A percentile compares a stretch with the other conserved stretches of the same genome.
Conservation (phyloP, 2,329 filamentous ascomycete species). For the Septoria linicola region DNA sequence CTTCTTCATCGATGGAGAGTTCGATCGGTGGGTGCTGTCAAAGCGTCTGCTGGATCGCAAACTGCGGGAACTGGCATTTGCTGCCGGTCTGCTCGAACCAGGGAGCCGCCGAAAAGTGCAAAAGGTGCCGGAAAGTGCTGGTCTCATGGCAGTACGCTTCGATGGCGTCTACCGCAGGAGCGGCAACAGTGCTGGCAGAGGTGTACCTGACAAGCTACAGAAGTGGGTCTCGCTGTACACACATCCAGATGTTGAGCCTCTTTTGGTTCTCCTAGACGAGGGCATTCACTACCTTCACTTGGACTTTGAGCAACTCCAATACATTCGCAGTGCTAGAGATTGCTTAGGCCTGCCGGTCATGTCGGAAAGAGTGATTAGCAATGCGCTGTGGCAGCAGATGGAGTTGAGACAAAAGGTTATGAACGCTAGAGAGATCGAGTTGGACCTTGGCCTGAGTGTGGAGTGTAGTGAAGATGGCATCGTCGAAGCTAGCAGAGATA, state of each 20-base stretch:
- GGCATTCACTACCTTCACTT: constrained; percentile 61
- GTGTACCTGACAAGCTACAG: constrained; percentile 47
- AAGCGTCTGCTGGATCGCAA: constrained; percentile 55
- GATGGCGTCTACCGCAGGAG: constrained; percentile 54
- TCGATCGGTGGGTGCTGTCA: constrained; percentile 57
- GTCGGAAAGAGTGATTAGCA: constrained; percentile 55
- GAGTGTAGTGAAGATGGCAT: constrained; percentile 39
- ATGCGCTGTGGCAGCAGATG: constrained; percentile 59
- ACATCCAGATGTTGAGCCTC: constrained; percentile 54
- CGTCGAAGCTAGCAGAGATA: constrained; percentile 24
- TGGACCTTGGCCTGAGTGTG: constrained; percentile 54
- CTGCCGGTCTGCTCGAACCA: constrained; percentile 49
- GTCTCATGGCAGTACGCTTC: constrained; percentile 54
- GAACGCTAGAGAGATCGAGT: constrained; percentile 51
- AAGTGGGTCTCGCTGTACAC: constrained; percentile 55
- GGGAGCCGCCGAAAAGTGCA: constrained; percentile 44
- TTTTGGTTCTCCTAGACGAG: constrained; percentile 57
- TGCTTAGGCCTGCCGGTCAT: constrained; percentile 55
- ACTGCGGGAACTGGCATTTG: constrained; percentile 48
- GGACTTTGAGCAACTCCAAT: constrained; percentile 58
- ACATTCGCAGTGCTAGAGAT: constrained; percentile 53
- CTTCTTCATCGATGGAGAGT: constrained; percentile 59
- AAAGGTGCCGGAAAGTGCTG: constrained; percentile 49
- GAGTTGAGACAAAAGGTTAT: constrained; percentile 56
- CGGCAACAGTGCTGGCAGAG: constrained; percentile 38